phyloP scores from a whole-genome alignment of 106 monocot species.

The Agapanthus africanus region DNA sequence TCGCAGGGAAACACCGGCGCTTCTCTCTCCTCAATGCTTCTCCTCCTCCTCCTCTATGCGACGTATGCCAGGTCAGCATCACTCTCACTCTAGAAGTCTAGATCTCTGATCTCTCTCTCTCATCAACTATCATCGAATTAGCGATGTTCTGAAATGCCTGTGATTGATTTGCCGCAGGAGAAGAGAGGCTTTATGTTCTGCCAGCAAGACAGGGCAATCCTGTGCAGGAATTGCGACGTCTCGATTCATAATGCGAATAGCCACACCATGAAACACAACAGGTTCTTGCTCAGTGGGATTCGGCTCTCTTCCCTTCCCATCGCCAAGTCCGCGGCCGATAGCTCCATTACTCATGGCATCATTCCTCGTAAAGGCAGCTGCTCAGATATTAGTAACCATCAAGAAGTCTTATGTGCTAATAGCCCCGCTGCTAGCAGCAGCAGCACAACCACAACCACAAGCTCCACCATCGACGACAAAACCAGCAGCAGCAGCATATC shows the following conservation, averaged over 20 bases:
- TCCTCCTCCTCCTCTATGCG: slow-evolving; percentile 19
- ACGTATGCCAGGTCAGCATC: slow-evolving; percentile 24
- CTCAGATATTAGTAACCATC: too few relatives aligned
- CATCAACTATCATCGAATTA: too few relatives aligned
- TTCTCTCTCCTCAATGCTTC: slow-evolving; percentile 28
- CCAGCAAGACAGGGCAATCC: slow-evolving; percentile 52
- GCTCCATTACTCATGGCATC: too few relatives aligned
- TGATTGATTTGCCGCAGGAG: too few relatives aligned
- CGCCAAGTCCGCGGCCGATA: too few relatives aligned
- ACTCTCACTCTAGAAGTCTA: too few relatives aligned
- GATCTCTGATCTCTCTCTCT: too few relatives aligned
- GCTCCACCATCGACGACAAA: background rate
- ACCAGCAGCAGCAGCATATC: slow-evolving; percentile 61
- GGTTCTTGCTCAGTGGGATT: slow-evolving; percentile 71
- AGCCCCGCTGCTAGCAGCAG: too few relatives aligned
- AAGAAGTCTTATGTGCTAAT: too few relatives aligned
- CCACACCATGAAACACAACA: slow-evolving; percentile 56
- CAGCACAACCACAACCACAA: too few relatives aligned
- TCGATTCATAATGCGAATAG: slow-evolving; percentile 38
- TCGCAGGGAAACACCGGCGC: slow-evolving; percentile 25
- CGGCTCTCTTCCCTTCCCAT: slow-evolving; percentile 21
- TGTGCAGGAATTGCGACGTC: slow-evolving; percentile 52
- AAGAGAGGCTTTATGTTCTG: slow-evolving; percentile 51
- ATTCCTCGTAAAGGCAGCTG: too few relatives aligned
- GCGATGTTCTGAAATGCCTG: too few relatives aligned